These are phyloP conservation scores for Cordyceps farinosa DNA, from an alignment of 2,329 filamentous ascomycete genomes.

Conservation along the genomic window DNA sequence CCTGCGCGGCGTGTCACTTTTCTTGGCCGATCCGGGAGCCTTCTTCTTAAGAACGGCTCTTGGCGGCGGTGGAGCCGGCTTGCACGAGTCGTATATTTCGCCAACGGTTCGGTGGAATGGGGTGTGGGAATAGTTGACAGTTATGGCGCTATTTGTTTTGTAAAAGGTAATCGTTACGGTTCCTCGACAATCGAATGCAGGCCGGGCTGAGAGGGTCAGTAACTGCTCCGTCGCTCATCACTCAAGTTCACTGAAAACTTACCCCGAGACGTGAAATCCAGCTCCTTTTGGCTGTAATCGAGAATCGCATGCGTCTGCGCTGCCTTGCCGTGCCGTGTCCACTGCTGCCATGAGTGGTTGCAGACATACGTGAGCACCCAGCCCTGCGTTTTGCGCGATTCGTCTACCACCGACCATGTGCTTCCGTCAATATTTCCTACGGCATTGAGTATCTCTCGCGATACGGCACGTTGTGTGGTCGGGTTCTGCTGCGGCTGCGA, in stretches of 20 bases:
- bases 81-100: conserved; percentile 45
- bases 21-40: conserved; percentile 19
- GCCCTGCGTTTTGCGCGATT: conserved; percentile 43
- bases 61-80: conserved; percentile 39
- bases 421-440: conserved; percentile 46
- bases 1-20: conserved; percentile 9
- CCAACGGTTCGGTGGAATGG: conserved; percentile 54
- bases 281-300: conserved; percentile 46
- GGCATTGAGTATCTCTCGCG: conserved; percentile 44
- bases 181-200: conserved; percentile 58
- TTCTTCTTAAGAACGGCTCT: conserved; percentile 24
- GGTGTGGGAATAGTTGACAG: conserved; percentile 54
- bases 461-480: conserved; percentile 45
- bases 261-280: conserved; percentile 30
- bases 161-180: conserved; percentile 48
- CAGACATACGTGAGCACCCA: conserved; percentile 55
- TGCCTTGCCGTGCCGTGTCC: conserved; percentile 46
- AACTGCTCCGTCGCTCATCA: conserved; percentile 6
- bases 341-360: conserved; percentile 49
- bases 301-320: conserved; percentile 39
- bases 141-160: conserved; percentile 43
- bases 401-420: conserved; percentile 44
- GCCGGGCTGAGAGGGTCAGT: conserved; percentile 41
- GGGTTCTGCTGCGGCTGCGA: conserved; percentile 49
- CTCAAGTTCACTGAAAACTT: not conserved